A percentile compares a stretch with the other conserved stretches of the same genome.
phyloP scores from a whole-genome alignment of 768 basidiomycete species.

The Agrocybe praecox region DNA sequence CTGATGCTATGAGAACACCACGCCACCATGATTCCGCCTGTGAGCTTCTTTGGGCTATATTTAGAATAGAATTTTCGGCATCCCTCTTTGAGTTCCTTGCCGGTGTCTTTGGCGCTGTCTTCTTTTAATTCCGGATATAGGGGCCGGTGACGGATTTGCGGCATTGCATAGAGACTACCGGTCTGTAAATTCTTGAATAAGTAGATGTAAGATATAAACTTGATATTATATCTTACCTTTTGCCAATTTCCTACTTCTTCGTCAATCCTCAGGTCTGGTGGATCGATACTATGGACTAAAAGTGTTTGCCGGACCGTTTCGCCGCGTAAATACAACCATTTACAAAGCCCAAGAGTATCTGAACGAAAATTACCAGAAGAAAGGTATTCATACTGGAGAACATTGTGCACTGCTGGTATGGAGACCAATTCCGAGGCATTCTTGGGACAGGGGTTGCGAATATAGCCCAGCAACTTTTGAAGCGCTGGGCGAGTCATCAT shows the following conservation, averaged over 20 bases:
- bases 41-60: no score
- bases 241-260: slow-evolving; percentile 1
- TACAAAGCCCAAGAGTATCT: slow-evolving; percentile 2
- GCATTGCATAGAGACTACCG: slow-evolving; percentile 27
- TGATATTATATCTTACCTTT: slow-evolving; percentile 20
- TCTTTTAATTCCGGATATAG: no score
- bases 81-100: no score
- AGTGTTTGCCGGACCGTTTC: not conserved
- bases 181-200: slow-evolving; percentile 23
- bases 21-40: slow-evolving; percentile 25
- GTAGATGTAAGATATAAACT: slow-evolving; percentile 29
- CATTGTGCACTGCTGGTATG: slow-evolving; percentile 1
- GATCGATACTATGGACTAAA: not conserved
- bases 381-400: not conserved
- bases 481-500: not conserved
- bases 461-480: not conserved
- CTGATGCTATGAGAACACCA: slow-evolving; percentile 36
- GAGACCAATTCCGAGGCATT: not conserved
- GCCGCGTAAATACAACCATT: slow-evolving; percentile 11
- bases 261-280: not conserved
- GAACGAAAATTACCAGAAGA: not conserved
- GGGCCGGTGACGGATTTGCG: not conserved
- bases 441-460: not conserved
- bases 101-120: no score
- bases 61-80: no score